Conservation (phyloP, 257 asterid species). For the Solanum phureja region DNA sequence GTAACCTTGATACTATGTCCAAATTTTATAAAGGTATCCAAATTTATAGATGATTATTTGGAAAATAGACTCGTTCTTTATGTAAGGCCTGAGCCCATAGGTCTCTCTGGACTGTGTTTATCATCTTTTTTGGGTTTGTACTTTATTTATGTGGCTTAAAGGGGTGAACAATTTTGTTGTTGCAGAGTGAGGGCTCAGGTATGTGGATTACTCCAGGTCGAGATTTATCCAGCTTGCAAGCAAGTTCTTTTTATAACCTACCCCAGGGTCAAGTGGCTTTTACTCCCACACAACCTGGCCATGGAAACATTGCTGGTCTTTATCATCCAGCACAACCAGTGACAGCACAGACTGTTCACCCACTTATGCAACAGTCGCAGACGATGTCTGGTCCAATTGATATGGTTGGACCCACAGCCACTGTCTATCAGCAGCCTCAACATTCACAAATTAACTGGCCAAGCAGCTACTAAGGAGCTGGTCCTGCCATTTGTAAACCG, state of each 20-base stretch:
- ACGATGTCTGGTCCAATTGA: slow-evolving; percentile 58
- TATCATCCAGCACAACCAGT: slow-evolving; percentile 77
- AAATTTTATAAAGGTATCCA: background rate
- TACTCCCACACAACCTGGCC: slow-evolving; percentile 65
- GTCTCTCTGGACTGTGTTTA: background rate
- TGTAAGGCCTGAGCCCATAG: background rate
- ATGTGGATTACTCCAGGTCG: slow-evolving; percentile 68
- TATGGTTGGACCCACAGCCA: slow-evolving; percentile 61
- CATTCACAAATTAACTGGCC: slow-evolving; percentile 85
- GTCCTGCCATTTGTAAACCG: slow-evolving; percentile 9
- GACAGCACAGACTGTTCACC: slow-evolving; percentile 51
- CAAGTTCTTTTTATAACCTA: slow-evolving; percentile 68
- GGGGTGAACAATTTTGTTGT: background rate
- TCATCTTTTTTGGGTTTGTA: background rate
- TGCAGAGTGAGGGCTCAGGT: slow-evolving; percentile 76
- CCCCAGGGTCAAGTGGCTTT: slow-evolving; percentile 82
- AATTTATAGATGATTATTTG: background rate
- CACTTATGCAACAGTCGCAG: slow-evolving; percentile 74
- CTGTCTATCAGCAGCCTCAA: slow-evolving; percentile 79
- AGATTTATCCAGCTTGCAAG: slow-evolving; percentile 61
- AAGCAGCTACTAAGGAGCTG: slow-evolving; percentile 46
- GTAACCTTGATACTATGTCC: background rate
- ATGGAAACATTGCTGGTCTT: slow-evolving; percentile 58
- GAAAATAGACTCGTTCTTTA: background rate
- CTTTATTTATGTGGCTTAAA: background rate